Evolutionary conservation across 257 asterid species (phyloP).

Genomic region (Cynanchum wilfordii): DNA sequence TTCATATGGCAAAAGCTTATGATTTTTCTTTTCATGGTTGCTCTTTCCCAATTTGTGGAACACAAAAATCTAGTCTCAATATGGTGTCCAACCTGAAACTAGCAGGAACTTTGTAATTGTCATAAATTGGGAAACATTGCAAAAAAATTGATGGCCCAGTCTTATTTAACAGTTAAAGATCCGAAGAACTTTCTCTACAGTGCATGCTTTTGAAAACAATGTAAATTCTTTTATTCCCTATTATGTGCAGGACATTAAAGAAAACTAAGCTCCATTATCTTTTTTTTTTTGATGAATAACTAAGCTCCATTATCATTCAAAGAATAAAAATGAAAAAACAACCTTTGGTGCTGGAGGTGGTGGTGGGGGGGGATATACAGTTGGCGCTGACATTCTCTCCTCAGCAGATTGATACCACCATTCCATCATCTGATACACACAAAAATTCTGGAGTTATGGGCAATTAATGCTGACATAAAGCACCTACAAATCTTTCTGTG

Average conservation of each 20-base stretch:
- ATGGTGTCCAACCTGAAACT: background rate
- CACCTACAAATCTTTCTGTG: background rate
- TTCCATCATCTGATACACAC: slow-evolving; percentile 85
- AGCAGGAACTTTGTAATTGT: background rate
- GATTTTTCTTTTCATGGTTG: background rate
- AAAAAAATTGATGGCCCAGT: background rate
- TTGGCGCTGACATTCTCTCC: slow-evolving; percentile 98
- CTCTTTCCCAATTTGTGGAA: background rate
- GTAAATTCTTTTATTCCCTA: background rate
- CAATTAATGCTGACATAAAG: background rate
- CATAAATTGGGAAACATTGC: background rate
- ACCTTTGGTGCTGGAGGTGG: slow-evolving; percentile 97
- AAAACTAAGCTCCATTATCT: background rate
- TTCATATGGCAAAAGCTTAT: background rate
- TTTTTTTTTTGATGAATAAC: too few species aligned
- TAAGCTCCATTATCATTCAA: background rate
- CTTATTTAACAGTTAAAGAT: background rate
- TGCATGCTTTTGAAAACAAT: background rate
- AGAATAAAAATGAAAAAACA: background rate
- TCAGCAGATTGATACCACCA: slow-evolving; percentile 99
- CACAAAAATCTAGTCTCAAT: background rate
- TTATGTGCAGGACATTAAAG: background rate
- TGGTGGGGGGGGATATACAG: slow-evolving; percentile 96
- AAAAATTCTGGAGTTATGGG: background rate
- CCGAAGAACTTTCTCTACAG: background rate